Base-by-base conservation (phyloP, 768 basidiomycete species). In the Saitozyma podzolica region DNA sequence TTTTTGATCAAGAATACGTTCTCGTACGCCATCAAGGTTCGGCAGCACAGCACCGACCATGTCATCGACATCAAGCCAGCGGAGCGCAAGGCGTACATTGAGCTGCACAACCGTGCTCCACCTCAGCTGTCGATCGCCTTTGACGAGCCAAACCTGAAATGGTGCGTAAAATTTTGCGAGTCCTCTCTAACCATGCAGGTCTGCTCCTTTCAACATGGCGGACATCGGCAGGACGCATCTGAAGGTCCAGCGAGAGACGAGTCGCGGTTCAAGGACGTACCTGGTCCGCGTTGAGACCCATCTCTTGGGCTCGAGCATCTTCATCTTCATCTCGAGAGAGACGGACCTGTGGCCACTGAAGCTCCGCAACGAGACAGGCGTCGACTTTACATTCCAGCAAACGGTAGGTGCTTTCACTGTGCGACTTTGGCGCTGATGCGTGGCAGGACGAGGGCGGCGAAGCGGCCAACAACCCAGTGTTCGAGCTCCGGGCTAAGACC, bases 1-100 rank as follows among this genome's bases (percentile, higher is more conserved):
- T 98, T 93, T 82, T 81, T 98, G 65, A 79, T 98, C 68, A 90
- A 88, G 79, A 99, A 97, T 80, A 84, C 86, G 63, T 83, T 92
- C 43, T 65, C 82, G 6, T 85, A 86, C 54, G 73, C 86, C 2
- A 84, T 99, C 40, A 86, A 86, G 45, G 87, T 94, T 80, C 87
- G 96, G 52, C 92, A 97, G 78, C 88, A 93, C 69, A 89, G 90
- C 83, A 61, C 84, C 81, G 67, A 79, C 40, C 65, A 88, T 86
- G 67, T 85, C 83, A 53, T 87, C 83, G 45, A 80, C 82, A 49
- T 97, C 19, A 80, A 83, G 7, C 84, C 92, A 6, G 88, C 87
- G 37, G 86, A 91, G 72, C 85, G 87, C 50, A 83, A 83, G 20
- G 83, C 91, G 0, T 78, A 97, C 40, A 85, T 87, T 63, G 82